A percentile compares a stretch with the other conserved stretches of the same genome.
Evolutionary conservation across 768 basidiomycete genomes (phyloP).

Genomic region (Mycena metata): DNA sequence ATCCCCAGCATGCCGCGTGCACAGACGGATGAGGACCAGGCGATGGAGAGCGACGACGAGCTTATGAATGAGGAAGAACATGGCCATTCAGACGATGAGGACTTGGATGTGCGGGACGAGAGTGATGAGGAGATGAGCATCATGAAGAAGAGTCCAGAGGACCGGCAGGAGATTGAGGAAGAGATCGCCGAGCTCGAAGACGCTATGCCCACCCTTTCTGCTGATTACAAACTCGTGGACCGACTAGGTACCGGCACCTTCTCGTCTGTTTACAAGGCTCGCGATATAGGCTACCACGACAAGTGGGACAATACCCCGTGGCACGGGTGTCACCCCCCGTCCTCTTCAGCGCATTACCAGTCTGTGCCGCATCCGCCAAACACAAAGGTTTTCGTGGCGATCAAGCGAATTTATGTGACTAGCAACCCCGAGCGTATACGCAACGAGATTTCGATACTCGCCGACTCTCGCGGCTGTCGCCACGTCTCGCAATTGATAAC

Average conservation of each 20-base stretch:
- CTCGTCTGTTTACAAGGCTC: conserved; percentile 98
- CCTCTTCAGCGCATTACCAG: conserved; percentile 78
- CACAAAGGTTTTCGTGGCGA: conserved; percentile 83
- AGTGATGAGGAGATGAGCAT: conserved; percentile 76
- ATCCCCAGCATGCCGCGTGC: conserved; percentile 36
- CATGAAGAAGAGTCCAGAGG: conserved; percentile 68
- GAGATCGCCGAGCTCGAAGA: conserved; percentile 83
- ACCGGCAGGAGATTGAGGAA: conserved; percentile 77
- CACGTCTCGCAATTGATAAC: conserved; percentile 95
- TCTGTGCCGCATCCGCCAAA: conserved; percentile 56
- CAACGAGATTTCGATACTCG: conserved; percentile 94
- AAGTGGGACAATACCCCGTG: conserved; percentile 85
- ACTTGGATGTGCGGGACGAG: conserved; percentile 49
- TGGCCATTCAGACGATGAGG: conserved; percentile 52
- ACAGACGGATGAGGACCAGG: conserved; percentile 61
- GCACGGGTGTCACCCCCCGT: conserved; percentile 73
- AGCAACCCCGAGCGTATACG: conserved; percentile 92
- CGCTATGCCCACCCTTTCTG: conserved; percentile 73
- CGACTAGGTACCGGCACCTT: conserved; percentile 97
- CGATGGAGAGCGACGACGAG: conserved; percentile 65
- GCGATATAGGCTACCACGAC: conserved; percentile 81
- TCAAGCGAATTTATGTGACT: conserved; percentile 98
- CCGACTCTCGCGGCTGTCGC: conserved; percentile 85
- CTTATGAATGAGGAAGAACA: conserved; percentile 44
- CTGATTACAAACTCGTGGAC: conserved; percentile 86